Evolutionary conservation across 2,329 filamentous ascomycete species (phyloP), one percentile per base, ranked within the genome.

Genomic region (Thyridium curvatum): DNA sequence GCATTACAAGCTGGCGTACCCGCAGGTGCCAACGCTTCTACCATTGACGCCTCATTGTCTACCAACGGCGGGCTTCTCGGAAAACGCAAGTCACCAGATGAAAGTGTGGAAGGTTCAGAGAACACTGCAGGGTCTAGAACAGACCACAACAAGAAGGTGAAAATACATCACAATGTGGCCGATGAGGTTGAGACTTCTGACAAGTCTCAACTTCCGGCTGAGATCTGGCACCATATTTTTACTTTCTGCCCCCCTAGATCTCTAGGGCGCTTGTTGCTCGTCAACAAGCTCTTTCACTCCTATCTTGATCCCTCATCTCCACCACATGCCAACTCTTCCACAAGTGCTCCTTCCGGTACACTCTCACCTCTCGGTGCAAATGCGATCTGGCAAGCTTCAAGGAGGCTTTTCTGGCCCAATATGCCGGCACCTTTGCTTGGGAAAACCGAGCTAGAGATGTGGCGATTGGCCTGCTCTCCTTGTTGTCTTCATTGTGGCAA

Each of bases 381-480:
- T 53, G 61, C 65, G 35, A 79, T 91, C 51, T 91, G 86, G 86
- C 74, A 74, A 54, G 65, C 70, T 47, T 84, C 85, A 50, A 77
- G 85, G 53, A 79, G 79, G 50, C 61, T 66, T 15, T 81, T 77
- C 56, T 76, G 77, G 64, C 77, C 77, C 18, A 72, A 73, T 47
- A 77, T 89, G 66, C 86, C 86, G 34, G 70, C 71, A 40, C 86
- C 86, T 18, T 67, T 91, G 36, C 64, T 66, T 38, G 72, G 70
- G 41, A 75, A 73, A 54, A 75, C 76, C 32, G 86, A 93, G 59
- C 65, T 86, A 46, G 75, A 82, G 32, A 90, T 90, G 84, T 88
- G 86, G 76, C 76, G 74, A 52, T 65, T 93, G 37, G 69, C 79
- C 29, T 80, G 77, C 57, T 73, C 76, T 35, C 65, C 54, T 21